Base-by-base conservation (phyloP, 768 basidiomycete genomes). In the Nevesoporus exiguus region DNA sequence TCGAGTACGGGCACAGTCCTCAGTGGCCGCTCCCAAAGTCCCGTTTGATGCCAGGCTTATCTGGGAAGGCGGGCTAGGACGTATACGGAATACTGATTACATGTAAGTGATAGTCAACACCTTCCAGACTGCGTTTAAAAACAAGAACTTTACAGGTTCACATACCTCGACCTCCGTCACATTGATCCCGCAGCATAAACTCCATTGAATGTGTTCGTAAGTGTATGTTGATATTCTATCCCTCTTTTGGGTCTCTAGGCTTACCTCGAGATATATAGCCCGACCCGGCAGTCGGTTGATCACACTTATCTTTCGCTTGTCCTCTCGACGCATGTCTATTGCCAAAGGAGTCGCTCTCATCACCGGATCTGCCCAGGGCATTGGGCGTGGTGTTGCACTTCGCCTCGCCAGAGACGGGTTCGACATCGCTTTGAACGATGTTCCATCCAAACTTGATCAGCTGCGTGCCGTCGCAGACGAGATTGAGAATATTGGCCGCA, bases 371-470 rank as follows among this genome's bases (percentile, higher is more conserved):
- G 74, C 63, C 11, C 68, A 61, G 24, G 65, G 61, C 15, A 51
- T 63, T n/a, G 67, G 66, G 15, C 66, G 68, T 15, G 47, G 58
- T 17, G 70, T 75, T 4, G 71, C 69, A 10, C 52, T 74, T 24
- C 62, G 65, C 29, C 66, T 73, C n/a, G 72, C 73, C 1, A 47
- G 27, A 11, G 74, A 71, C 30, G 74, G 69, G 1, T 68, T 63
- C 27, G 67, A 71, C 34, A 37, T 74, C 14, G 60, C 56, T 0
- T 50, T 74, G 3, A 76, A 68, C 21, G 70, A 74, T 24, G 13
- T 73, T 7, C 57, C 67, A 0, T 56, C 64, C 0, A 68, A 71
- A 39, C 54, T 45, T 4, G 60, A 63, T 7, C 50, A 65, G 17
- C 62, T 80, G 0, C 61, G 65, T 14, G 47, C 57, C 14, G 57